phyloP scores from a whole-genome alignment of 208 protist species.

The Trypanosoma boissoni region DNA sequence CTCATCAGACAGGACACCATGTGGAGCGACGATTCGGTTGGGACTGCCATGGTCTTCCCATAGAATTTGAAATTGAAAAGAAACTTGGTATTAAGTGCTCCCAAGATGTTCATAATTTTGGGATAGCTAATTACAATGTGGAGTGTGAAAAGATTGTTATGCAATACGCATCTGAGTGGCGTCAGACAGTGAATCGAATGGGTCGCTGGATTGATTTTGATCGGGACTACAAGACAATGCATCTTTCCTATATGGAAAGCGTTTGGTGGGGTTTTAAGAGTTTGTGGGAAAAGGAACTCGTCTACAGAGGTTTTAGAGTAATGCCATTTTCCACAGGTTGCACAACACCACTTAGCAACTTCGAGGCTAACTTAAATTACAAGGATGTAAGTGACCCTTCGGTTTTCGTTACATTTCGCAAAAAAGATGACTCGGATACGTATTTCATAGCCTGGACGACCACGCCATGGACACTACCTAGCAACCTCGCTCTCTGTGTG shows the following conservation, averaged over 20 bases:
- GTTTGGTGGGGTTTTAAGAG: constrained; percentile 99
- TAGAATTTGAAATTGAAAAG: constrained; percentile 99
- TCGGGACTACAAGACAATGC: constrained; percentile 99
- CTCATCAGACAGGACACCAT: constrained; percentile 97
- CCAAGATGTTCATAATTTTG: constrained; percentile 96
- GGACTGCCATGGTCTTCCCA: constrained; percentile 99
- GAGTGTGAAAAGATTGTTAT: constrained; percentile 99
- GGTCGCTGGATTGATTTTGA: constrained; percentile 99
- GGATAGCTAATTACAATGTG: constrained; percentile 98
- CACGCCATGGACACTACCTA: constrained; percentile 99
- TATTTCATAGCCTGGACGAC: constrained; percentile 99
- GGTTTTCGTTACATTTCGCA: constrained; percentile 91
- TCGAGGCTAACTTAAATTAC: constrained; percentile 99
- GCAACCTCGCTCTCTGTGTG: constrained; percentile 99
- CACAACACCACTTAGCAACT: constrained; percentile 99
- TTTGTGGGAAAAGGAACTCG: constrained; percentile 97
- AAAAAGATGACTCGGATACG: constrained; percentile 76
- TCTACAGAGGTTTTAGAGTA: constrained; percentile 99
- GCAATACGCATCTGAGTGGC: constrained; percentile 98
- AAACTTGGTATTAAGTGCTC: constrained; percentile 86
- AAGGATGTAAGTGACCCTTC: constrained; percentile 96
- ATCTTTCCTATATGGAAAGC: constrained; percentile 99
- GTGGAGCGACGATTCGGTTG: constrained; percentile 99
- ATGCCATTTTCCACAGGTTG: constrained; percentile 99
- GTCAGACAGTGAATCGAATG: constrained; percentile 92